These are phyloP conservation scores for Arthroderma uncinatum DNA, from an alignment of 2,329 filamentous ascomycete species.

Conservation along the genomic window DNA sequence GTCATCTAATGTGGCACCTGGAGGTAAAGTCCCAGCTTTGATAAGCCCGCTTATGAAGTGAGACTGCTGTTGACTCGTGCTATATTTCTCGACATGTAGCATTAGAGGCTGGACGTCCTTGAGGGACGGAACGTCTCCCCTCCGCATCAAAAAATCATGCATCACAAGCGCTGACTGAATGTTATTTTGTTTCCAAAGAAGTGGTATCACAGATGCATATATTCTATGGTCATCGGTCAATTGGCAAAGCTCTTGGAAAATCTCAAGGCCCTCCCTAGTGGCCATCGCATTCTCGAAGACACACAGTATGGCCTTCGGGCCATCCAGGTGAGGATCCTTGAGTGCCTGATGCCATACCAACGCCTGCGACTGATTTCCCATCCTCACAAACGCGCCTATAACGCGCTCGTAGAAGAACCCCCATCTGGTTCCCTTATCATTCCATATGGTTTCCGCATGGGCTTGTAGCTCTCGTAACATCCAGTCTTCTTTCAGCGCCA, in stretches of 20 bases:
- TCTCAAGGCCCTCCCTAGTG: conserved; percentile 19
- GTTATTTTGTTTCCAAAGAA: conserved; percentile 29
- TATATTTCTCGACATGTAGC: conserved; percentile 27
- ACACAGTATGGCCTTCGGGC: conserved; percentile 22
- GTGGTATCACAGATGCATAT: conserved; percentile 35
- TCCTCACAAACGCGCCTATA: conserved; percentile 27
- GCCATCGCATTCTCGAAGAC: conserved; percentile 23
- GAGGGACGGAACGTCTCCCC: conserved; percentile 34
- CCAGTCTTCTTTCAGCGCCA: conserved; percentile 25
- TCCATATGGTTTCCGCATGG: conserved; percentile 33
- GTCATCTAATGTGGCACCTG: not conserved
- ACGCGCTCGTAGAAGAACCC: conserved; percentile 28
- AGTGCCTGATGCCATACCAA: conserved; percentile 30
- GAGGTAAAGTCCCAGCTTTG: conserved; percentile 7
- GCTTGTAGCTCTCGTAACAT: conserved; percentile 25
- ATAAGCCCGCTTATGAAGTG: conserved; percentile 10
- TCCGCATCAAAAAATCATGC: conserved; percentile 36
- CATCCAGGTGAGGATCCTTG: conserved; percentile 24
- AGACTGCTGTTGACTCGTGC: conserved; percentile 13
- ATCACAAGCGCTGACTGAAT: conserved; percentile 34
- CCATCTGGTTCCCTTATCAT: conserved; percentile 30
- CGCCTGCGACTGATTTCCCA: conserved; percentile 23
- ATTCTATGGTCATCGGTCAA: conserved; percentile 28
- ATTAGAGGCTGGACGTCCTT: conserved; percentile 33
- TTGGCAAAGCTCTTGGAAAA: conserved; percentile 35